Percentiles rank a stretch among this genome's conserved stretches.
Conservation (phyloP, 306 rosid genomes). For the Castanopsis chinensis region DNA sequence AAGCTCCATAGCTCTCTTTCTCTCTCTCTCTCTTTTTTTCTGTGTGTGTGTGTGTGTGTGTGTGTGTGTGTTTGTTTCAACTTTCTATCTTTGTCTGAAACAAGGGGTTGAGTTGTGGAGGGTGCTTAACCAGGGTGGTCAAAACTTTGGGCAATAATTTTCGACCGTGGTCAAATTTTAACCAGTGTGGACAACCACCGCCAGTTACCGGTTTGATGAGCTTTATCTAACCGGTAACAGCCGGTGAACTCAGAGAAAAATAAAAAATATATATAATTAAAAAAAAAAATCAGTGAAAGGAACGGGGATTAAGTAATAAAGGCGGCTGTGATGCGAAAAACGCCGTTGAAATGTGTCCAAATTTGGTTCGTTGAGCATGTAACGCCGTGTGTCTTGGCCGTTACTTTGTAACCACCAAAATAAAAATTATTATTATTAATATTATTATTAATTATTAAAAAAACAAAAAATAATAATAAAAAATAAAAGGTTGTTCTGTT, state of each 20-base stretch:
- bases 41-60: no score
- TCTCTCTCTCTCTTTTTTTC: background rate
- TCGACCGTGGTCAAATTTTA: constrained; percentile 64
- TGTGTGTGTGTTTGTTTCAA: no score
- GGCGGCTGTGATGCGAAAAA: constrained; percentile 23
- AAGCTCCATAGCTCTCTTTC: background rate
- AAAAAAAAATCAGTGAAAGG: constrained; percentile 23
- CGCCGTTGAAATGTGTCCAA: constrained; percentile 18
- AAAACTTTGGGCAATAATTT: constrained; percentile 51
- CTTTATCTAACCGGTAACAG: constrained; percentile 19
- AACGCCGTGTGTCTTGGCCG: constrained; percentile 39
- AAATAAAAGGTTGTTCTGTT: constrained; percentile 35
- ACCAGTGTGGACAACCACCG: constrained; percentile 47
- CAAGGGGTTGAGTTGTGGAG: background rate
- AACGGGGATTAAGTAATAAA: constrained; percentile 13
- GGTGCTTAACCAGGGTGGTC: constrained; percentile 53
- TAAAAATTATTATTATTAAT: no score
- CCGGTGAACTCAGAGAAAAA: constrained; percentile 22
- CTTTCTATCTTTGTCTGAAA: constrained; percentile 33
- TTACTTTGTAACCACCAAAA: constrained; percentile 7
- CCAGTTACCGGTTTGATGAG: constrained; percentile 26
- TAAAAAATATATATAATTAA: no score
- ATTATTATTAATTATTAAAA: no score
- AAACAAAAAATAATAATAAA: no score
- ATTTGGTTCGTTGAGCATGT: background rate